Conservation (phyloP, 2,329 filamentous ascomycete genomes). For the Neocucurbitaria cava region DNA sequence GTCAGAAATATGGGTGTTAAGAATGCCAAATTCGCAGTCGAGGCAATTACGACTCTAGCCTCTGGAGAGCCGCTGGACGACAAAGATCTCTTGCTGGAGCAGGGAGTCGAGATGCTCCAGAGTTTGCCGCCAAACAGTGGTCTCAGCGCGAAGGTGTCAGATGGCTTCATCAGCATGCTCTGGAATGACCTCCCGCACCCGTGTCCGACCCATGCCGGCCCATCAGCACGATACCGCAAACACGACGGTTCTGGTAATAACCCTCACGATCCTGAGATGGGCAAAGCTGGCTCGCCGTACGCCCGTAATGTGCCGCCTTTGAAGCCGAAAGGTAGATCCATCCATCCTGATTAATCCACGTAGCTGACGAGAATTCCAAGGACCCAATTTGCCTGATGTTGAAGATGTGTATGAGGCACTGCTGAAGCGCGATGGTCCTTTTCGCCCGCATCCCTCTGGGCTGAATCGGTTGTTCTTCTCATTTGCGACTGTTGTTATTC, state of each 20-base stretch:
- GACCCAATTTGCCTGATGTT: conserved; percentile 65
- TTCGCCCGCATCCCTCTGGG: conserved; percentile 70
- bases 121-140: conserved; percentile 58
- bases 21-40: conserved; percentile 54
- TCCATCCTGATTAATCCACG: conserved; percentile 41
- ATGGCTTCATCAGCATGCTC: conserved; percentile 61
- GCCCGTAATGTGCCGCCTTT: conserved; percentile 62
- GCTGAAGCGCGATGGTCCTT: conserved; percentile 65
- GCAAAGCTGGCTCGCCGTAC: conserved; percentile 64
- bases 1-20: conserved; percentile 62
- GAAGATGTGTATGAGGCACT: conserved; percentile 67
- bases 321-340: conserved; percentile 54
- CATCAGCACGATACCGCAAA: conserved; percentile 52
- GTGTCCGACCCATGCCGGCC: conserved; percentile 55
- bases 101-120: conserved; percentile 62
- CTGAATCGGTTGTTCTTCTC: conserved; percentile 77
- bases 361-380: conserved; percentile 38
- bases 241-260: conserved; percentile 56
- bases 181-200: conserved; percentile 63
- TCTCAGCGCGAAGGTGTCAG: conserved; percentile 56
- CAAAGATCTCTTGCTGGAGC: conserved; percentile 51
- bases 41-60: conserved; percentile 68
- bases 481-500: conserved; percentile 68
- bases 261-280: conserved; percentile 59
- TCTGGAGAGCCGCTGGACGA: conserved; percentile 73